Base-by-base conservation (phyloP, 108 stramenopile genomes). In the Discostella pseudostelligera region DNA sequence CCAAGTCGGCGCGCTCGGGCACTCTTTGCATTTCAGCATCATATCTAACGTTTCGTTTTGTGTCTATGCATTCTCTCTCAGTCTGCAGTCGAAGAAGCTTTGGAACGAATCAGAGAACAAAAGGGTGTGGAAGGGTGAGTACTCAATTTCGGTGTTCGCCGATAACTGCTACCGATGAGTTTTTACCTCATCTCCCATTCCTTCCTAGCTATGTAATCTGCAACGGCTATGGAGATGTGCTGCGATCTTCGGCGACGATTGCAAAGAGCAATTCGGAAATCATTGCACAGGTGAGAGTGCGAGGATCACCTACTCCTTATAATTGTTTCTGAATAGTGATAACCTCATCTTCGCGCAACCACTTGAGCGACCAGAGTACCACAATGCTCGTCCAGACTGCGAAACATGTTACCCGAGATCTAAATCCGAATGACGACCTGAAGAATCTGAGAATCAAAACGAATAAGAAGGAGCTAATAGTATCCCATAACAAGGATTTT, bases 351-450 rank as follows among this genome's bases (percentile, higher is more conserved):
- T 39, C 14, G 16, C 53, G 32, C 62, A 44, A 39, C 16, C 12
- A n/a, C 28, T 48, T 32, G 26, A 4, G 17, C 35, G 26, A 1
- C 12, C 44, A 82, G 74, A 58, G 53, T 28, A 84, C 87, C 76
- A 67, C 63, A 39, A 69, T 71, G 46, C 79, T 90, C 16, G 79
- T 76, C 21, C 40, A 48, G 44, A 67, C 59, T 54, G 81, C 83
- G 4, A 72, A 65, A 28, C 54, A 83, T 48, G 84, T 83, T 16
- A 81, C 83, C 14, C 54, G 90, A 47, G 90, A 91, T 72, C 70
- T 91, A 9, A 83, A 89, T 61, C 90, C 90, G 1, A 83, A 80
- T 40, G 86, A 88, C 50, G 86, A 91, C 60, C 74, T 91, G 22
- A 72, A 71, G 51, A 85, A 86, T 61, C 44, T 91, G 37, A 70